Conservation (phyloP, 768 basidiomycete genomes). For the Russula vinacea region DNA sequence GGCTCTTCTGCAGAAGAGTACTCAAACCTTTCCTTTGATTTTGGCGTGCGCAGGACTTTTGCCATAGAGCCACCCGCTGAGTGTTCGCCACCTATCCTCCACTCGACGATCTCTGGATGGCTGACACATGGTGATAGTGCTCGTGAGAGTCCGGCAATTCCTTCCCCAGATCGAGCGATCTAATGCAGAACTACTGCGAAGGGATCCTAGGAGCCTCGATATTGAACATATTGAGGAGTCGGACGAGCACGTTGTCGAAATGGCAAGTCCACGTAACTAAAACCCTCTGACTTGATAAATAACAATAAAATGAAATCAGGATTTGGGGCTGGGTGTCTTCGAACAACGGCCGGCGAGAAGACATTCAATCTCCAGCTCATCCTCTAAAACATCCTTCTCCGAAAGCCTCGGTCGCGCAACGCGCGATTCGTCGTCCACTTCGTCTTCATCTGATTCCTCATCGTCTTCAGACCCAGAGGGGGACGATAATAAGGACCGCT, state of each 20-base stretch:
- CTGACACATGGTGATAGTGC: conserved; percentile 43
- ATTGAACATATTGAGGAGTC: conserved; percentile 58
- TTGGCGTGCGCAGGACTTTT: conserved; percentile 31
- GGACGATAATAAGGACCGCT: neutral
- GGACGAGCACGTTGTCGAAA: conserved; percentile 59
- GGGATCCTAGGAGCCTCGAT: conserved; percentile 58
- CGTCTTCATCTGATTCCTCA: neutral
- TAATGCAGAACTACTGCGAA: conserved; percentile 50
- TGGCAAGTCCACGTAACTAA: conserved; percentile 41
- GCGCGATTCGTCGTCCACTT: conserved; percentile 2
- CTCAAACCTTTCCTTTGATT: conserved; percentile 28
- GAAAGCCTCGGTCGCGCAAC: neutral
- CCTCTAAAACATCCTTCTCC: conserved; percentile 19
- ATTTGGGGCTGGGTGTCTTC: conserved; percentile 34
- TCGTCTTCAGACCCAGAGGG: conserved; percentile 10
- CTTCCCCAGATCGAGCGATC: conserved; percentile 65
- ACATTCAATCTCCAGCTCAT: conserved; percentile 27
- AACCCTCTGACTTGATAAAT: neutral
- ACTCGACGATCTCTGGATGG: neutral
- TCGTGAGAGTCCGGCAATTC: conserved; percentile 63
- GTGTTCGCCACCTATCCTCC: conserved; percentile 17
- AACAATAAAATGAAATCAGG: conserved; percentile 22
- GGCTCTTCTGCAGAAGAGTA: conserved; percentile 5
- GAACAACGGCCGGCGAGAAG: conserved; percentile 27
- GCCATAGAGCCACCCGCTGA: conserved; percentile 30